These are phyloP conservation scores for Hydnum rufescens DNA, from an alignment of 768 basidiomycete species.

Conservation along the genomic window DNA sequence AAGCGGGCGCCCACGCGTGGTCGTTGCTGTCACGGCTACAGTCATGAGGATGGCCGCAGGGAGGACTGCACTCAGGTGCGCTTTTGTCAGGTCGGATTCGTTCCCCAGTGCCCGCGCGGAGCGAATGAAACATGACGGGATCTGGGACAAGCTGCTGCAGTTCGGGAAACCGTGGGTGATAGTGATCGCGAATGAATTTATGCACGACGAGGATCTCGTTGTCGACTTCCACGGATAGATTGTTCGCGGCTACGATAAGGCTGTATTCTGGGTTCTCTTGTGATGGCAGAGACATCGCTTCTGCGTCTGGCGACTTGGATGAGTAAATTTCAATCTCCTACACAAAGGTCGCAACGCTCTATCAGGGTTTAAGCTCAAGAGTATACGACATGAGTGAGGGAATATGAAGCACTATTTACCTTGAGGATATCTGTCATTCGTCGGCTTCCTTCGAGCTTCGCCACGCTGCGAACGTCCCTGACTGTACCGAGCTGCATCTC, in stretches of 20 bases:
- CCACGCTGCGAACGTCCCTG: conserved; percentile 73
- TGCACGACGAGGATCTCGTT: conserved; percentile 95
- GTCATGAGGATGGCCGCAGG: conserved; percentile 87
- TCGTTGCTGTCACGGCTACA: conserved; percentile 88
- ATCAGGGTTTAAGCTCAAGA: background rate
- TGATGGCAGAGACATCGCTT: conserved; percentile 58
- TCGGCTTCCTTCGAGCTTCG: conserved; percentile 75
- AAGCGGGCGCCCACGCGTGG: conserved; percentile 60
- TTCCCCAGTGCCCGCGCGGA: conserved; percentile 82
- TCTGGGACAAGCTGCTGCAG: conserved; percentile 89
- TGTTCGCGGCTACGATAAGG: conserved; percentile 93
- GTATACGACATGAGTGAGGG: conserved; percentile 1
- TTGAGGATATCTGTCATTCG: conserved; percentile 72
- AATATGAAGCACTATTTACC: conserved; percentile 22
- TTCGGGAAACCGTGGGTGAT: conserved; percentile 86
- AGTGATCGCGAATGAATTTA: conserved; percentile 99
- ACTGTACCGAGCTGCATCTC: conserved; percentile 77
- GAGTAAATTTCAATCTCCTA: conserved; percentile 85
- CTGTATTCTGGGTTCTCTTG: conserved; percentile 91
- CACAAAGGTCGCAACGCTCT: background rate
- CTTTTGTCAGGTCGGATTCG: conserved; percentile 76
- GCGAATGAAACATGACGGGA: conserved; percentile 76
- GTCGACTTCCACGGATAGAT: conserved; percentile 92
- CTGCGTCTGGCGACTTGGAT: conserved; percentile 53
- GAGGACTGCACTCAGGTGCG: conserved; percentile 56